These are phyloP conservation scores for Coemansia brasiliensis DNA, from an alignment of 192 early-diverging fungal genomes.

Conservation along the genomic window DNA sequence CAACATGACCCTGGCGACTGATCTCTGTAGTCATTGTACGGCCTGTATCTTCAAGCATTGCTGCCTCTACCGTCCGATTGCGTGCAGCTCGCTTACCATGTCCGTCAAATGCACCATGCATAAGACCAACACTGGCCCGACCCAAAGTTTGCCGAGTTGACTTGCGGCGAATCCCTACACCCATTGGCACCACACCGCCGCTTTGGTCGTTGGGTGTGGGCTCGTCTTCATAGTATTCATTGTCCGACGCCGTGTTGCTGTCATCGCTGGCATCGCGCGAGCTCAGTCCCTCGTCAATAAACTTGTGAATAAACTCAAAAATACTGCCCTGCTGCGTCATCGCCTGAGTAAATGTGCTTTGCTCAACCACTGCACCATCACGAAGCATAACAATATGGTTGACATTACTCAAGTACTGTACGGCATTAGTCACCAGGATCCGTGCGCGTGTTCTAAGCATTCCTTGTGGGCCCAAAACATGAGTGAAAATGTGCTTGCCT, in stretches of 20 bases:
- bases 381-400: constrained; percentile 55
- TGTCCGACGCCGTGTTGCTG: constrained; percentile 24
- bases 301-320: constrained; percentile 55
- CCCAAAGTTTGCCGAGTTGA: constrained; percentile 43
- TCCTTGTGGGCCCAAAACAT: constrained; percentile 55
- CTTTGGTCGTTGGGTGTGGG: constrained; percentile 20
- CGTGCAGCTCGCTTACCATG: neutral
- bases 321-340: constrained; percentile 48
- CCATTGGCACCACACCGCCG: constrained; percentile 16
- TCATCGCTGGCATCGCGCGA: constrained; percentile 15
- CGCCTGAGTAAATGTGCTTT: constrained; percentile 54
- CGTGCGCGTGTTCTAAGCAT: constrained; percentile 55
- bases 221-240: constrained; percentile 39
- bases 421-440: constrained; percentile 62
- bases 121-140: constrained; percentile 56
- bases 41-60: constrained; percentile 26
- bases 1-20: constrained; percentile 78
- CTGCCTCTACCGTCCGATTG: neutral
- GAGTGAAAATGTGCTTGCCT: constrained; percentile 60
- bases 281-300: constrained; percentile 20
- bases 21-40: constrained; percentile 73
- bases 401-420: constrained; percentile 56
- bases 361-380: constrained; percentile 54
- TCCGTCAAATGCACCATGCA: constrained; percentile 11
- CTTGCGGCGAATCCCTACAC: constrained; percentile 25